Percentiles rank a stretch among this genome's conserved stretches.
These are phyloP conservation scores for Calcarisporium arbuscula DNA, from an alignment of 2,329 filamentous ascomycete species.

Conservation along the genomic window DNA sequence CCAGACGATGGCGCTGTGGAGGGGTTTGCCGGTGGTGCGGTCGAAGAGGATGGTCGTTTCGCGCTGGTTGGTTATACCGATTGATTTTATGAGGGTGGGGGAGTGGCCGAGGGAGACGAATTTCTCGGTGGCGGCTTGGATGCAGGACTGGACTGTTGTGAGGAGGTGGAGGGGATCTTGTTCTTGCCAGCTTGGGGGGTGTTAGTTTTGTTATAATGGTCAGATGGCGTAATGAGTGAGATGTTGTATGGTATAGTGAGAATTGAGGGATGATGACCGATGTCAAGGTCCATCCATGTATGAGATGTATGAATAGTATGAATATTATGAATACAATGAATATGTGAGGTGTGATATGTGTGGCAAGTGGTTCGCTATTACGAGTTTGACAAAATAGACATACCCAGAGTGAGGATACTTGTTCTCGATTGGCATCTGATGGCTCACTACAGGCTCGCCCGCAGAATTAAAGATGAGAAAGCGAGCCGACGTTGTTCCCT, in stretches of 20 bases:
- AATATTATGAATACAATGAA: too few species aligned
- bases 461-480: conserved; percentile 84
- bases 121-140: conserved; percentile 65
- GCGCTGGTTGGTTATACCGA: conserved; percentile 87
- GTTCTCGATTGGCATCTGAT: conserved; percentile 83
- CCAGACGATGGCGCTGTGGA: conserved; percentile 86
- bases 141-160: conserved; percentile 68
- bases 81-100: conserved; percentile 61
- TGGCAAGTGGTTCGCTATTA: too few species aligned
- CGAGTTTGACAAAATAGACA: conserved; percentile 24
- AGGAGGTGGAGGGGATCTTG: conserved; percentile 77
- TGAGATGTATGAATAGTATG: too few species aligned
- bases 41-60: conserved; percentile 88
- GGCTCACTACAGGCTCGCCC: conserved; percentile 71
- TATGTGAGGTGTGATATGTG: too few species aligned
- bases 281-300: too few species aligned
- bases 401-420: conserved; percentile 81
- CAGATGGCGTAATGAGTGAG: background rate
- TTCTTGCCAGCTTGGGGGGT: conserved; percentile 78
- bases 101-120: conserved; percentile 67
- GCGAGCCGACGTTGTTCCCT: conserved; percentile 82
- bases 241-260: too few species aligned
- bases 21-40: conserved; percentile 66
- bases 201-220: too few species aligned
- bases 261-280: too few species aligned